Conservation (phyloP, 2,329 filamentous ascomycete genomes). For the Cladophialophora chaetospira region DNA sequence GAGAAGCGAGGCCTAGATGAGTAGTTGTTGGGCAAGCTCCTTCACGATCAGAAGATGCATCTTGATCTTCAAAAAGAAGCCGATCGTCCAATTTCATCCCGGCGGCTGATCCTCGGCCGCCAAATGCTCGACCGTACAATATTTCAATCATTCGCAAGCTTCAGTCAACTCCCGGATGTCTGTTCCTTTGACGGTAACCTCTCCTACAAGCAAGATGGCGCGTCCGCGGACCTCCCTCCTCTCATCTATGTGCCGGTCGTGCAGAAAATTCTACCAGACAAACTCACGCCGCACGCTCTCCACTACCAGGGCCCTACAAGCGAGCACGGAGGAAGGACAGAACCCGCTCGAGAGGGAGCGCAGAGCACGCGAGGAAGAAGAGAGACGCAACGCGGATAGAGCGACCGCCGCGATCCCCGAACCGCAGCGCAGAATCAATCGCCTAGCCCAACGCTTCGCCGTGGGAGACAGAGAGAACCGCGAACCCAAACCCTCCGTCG, state of each 20-base stretch:
- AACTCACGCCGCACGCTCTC: conserved; percentile 17
- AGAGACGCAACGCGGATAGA: too few species aligned
- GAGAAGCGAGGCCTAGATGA: not conserved
- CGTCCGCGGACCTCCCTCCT: conserved; percentile 10
- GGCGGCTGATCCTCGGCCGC: conserved; percentile 19
- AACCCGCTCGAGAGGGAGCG: too few species aligned
- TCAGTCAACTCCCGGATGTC: not conserved
- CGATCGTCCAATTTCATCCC: conserved; percentile 4
- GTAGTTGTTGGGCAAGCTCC: conserved; percentile 16
- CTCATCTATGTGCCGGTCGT: conserved; percentile 30
- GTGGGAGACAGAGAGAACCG: conserved; percentile 10
- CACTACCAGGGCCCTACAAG: not conserved
- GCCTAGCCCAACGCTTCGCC: conserved; percentile 17
- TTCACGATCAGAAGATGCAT: conserved; percentile 11
- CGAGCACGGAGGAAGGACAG: too few species aligned
- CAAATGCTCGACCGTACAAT: not conserved
- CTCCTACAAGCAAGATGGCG: conserved; percentile 20
- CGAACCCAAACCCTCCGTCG: not conserved
- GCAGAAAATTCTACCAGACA: conserved; percentile 18
- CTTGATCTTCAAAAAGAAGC: conserved; percentile 15
- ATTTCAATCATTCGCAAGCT: not conserved
- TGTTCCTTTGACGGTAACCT: not conserved
- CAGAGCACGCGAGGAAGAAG: too few species aligned
- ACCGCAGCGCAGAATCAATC: too few species aligned
- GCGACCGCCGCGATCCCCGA: too few species aligned